These are phyloP conservation scores for Fusarium sulawesiense DNA, from an alignment of 2,329 filamentous ascomycete species.

Conservation along the genomic window DNA sequence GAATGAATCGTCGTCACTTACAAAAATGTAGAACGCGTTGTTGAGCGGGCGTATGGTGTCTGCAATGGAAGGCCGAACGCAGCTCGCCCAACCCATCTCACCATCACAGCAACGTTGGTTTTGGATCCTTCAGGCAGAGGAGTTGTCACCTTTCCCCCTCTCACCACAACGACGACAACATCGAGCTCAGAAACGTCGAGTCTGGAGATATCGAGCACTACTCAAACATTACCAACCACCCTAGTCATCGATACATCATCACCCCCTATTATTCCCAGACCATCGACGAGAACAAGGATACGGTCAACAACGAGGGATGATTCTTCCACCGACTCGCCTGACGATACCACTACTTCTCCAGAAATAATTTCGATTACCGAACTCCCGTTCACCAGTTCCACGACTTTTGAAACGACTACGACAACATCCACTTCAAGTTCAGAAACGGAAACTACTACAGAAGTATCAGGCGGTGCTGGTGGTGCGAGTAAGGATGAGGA, in stretches of 20 bases:
- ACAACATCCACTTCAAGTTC: slow-evolving; percentile 23
- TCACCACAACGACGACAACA: slow-evolving; percentile 21
- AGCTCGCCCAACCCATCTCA: slow-evolving; percentile 66
- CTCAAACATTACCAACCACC: slow-evolving; percentile 44
- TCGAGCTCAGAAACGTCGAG: slow-evolving; percentile 20
- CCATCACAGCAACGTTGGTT: slow-evolving; percentile 68
- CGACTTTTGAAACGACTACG: slow-evolving; percentile 16
- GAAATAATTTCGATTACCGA: slow-evolving; percentile 26
- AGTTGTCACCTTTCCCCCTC: slow-evolving; percentile 47
- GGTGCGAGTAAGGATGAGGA: slow-evolving; percentile 24
- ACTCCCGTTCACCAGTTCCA: slow-evolving; percentile 16
- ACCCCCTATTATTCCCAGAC: slow-evolving; percentile 33
- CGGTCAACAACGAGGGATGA: slow-evolving; percentile 9
- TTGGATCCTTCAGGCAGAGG: slow-evolving; percentile 47
- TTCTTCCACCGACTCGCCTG: slow-evolving; percentile 1
- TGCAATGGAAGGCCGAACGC: slow-evolving; percentile 65
- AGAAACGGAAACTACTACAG: slow-evolving; percentile 33
- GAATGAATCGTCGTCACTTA: slow-evolving; percentile 24
- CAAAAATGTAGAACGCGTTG: slow-evolving; percentile 50
- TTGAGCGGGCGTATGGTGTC: slow-evolving; percentile 67
- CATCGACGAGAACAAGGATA: slow-evolving; percentile 17
- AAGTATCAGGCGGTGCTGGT: slow-evolving; percentile 21
- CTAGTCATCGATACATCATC: slow-evolving; percentile 46
- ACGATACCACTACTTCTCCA: background rate
- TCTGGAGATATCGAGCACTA: slow-evolving; percentile 21